These are phyloP conservation scores for Fusarium sp. DNA, from an alignment of 2,329 filamentous ascomycete genomes.

Conservation along the genomic window DNA sequence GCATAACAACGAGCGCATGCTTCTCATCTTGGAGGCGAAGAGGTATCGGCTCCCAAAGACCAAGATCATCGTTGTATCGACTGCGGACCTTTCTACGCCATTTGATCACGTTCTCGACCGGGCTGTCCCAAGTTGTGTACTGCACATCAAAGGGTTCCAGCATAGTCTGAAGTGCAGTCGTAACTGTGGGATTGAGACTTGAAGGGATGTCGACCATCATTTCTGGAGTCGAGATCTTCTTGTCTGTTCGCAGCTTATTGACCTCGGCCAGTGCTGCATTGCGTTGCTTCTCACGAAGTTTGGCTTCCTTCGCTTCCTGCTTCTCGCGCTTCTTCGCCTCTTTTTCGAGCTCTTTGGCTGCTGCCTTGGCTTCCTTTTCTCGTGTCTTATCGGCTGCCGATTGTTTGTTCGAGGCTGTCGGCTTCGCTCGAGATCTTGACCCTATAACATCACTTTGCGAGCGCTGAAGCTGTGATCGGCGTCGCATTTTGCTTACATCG, in stretches of 20 bases:
- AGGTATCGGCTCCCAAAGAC: constrained; percentile 72
- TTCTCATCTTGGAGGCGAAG: constrained; percentile 65
- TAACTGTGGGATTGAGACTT: constrained; percentile 61
- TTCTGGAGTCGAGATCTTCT: constrained; percentile 77
- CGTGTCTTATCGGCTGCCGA: constrained; percentile 52
- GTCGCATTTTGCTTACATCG: constrained; percentile 49
- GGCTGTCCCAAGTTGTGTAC: constrained; percentile 57
- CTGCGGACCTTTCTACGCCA: constrained; percentile 77
- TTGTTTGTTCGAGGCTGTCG: constrained; percentile 45
- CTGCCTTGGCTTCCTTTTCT: constrained; percentile 59
- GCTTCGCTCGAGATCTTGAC: constrained; percentile 36
- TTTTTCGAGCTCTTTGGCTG: constrained; percentile 64
- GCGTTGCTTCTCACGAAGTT: constrained; percentile 70
- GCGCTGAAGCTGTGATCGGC: constrained; percentile 43
- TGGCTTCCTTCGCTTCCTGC: constrained; percentile 70
- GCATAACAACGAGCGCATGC: constrained; percentile 71
- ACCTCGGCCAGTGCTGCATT: constrained; percentile 76
- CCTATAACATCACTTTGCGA: constrained; percentile 49
- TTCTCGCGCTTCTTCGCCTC: constrained; percentile 67
- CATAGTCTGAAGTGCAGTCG: constrained; percentile 61
- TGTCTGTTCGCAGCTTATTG: constrained; percentile 78
- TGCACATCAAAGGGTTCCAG: constrained; percentile 63
- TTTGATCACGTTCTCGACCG: constrained; percentile 66
- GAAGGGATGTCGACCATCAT: constrained; percentile 80
- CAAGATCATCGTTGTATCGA: constrained; percentile 68